Conservation (phyloP, 2,329 filamentous ascomycete species). For the Colletotrichum zoysiae region DNA sequence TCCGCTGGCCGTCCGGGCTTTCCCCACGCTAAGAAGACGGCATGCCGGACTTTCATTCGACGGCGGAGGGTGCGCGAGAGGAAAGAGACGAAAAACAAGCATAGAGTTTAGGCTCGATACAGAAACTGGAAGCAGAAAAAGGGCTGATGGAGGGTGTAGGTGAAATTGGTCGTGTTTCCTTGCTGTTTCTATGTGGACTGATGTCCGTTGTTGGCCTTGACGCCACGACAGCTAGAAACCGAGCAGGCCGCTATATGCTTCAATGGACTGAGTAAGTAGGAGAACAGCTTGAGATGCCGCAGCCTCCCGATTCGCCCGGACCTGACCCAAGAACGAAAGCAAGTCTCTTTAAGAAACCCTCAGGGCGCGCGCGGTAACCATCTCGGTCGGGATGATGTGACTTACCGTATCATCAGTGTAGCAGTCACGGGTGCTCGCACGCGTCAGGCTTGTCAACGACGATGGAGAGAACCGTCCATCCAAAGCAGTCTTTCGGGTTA, state of each 20-base stretch:
- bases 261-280: background rate
- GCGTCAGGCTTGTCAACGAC: background rate
- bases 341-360: background rate
- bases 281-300: background rate
- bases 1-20: conserved; percentile 38
- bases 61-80: conserved; percentile 3
- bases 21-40: conserved; percentile 31
- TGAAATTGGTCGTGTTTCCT: conserved; percentile 17
- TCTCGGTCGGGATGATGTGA: background rate
- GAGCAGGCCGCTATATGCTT: background rate
- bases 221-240: background rate
- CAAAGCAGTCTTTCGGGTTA: background rate
- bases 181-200: conserved; percentile 14
- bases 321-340: background rate
- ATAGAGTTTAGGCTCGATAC: conserved; percentile 2
- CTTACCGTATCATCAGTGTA: background rate
- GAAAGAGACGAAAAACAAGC: conserved; percentile 23
- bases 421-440: background rate
- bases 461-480: background rate
- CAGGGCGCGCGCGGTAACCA: background rate
- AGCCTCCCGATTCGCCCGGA: conserved; percentile 22
- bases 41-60: conserved; percentile 26
- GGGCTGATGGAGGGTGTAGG: conserved; percentile 13
- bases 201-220: conserved; percentile 1
- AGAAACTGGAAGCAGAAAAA: conserved; percentile 7